A percentile compares a stretch with the other conserved stretches of the same genome.
Evolutionary conservation across 805 yeast genomes (phyloP).

Genomic region (Jamesozyma piceae): DNA sequence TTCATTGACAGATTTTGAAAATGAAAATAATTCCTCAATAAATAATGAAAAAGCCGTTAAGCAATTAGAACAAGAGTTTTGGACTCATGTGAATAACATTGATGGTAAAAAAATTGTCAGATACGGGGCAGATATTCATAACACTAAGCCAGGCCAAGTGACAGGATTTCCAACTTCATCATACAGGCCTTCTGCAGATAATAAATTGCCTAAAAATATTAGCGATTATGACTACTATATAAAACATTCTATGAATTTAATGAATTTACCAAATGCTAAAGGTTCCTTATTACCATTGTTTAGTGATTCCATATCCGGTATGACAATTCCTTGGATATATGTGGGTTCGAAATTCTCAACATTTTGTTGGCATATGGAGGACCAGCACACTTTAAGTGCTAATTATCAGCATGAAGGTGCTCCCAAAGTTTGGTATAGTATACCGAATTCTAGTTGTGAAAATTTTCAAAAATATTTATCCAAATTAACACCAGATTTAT

Average conservation of each 20-base stretch:
- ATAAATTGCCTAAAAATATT: conserved; percentile 8
- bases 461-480: conserved; percentile 58
- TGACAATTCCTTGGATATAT: conserved; percentile 93
- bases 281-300: conserved; percentile 62
- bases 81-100: conserved; percentile 43
- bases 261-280: conserved; percentile 57
- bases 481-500: conserved; percentile 66
- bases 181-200: background rate
- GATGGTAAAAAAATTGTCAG: conserved; percentile 39
- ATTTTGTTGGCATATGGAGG: conserved; percentile 96
- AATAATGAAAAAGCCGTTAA: conserved; percentile 21
- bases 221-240: conserved; percentile 27
- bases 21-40: conserved; percentile 32
- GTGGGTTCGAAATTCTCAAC: conserved; percentile 84
- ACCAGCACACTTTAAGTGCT: conserved; percentile 83
- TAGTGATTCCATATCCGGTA: conserved; percentile 61
- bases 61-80: conserved; percentile 53
- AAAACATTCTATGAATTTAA: conserved; percentile 65
- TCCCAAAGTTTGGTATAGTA: conserved; percentile 89
- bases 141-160: conserved; percentile 47
- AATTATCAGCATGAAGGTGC: conserved; percentile 88
- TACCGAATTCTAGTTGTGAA: conserved; percentile 59
- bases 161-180: conserved; percentile 14
- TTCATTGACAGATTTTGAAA: conserved; percentile 52
- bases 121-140: conserved; percentile 82